Evolutionary conservation across 2,329 filamentous ascomycete species (phyloP), one percentile per base, ranked within the genome.

Genomic region (Ascochyta pisi): DNA sequence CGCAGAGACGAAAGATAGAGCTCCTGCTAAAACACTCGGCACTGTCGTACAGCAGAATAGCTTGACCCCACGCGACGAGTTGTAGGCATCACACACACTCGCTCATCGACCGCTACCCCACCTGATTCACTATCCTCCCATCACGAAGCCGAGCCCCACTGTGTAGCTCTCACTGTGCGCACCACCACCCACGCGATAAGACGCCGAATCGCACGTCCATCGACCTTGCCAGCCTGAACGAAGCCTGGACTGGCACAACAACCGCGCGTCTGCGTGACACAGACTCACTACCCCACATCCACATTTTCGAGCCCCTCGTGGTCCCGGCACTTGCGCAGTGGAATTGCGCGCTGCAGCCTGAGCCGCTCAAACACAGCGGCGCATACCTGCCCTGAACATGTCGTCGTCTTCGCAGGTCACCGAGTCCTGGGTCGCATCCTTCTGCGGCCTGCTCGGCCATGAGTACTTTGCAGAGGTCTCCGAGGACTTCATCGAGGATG

Each of bases 381-480:
- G 53, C 49, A 54, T 35, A 34, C 35, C 53, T 37, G 42, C 19
- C 4, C 35, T 37, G 42, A 51, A 15, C 69, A 85, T 85, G 83
- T 84, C 83, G 55, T 82, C 82, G 54, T 83, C 81, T 26, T 84
- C 82, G 37, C 81, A 83, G 63, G 82, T 84, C 39, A 82, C 84
- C 65, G 95, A 99, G 82, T 96, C 93, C 52, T 99, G 95, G 95
- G 98, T 99, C 81, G 90, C 92, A 62, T 96, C 93, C 55, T 99
- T 97, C 77, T 99, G 95, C 82, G 92, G 91, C 35, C 83, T 98
- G 41, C 85, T 98, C 58, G 95, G 95, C 60, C 95, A 99, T 76
- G 95, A 99, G 78, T 99, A 98, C 81, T 99, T 99, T 77, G 95
- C 95, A 61, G 95, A 99, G 81, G 94, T 99, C 46, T 95, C 92